Base-by-base conservation (phyloP, 495 filamentous ascomycete genomes). In the Penicillium chermesinum region DNA sequence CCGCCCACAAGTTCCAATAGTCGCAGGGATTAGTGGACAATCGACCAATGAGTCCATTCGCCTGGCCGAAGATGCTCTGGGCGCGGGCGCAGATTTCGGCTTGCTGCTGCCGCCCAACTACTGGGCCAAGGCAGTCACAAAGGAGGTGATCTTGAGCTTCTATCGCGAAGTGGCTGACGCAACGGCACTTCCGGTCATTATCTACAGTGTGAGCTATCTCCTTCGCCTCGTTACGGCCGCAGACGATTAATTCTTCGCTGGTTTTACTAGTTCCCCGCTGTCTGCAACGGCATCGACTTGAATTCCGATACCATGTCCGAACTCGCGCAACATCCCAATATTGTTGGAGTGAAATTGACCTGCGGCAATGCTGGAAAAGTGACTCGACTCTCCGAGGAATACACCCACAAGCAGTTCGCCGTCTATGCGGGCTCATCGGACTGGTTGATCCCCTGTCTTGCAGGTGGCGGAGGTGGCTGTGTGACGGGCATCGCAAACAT, bases 401-500 rank as follows among this genome's bases (percentile, higher is more conserved):
- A 82, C 41, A 57, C 63, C 2, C 61, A 73, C 2, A 65, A 70
- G 4, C 65, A 72, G 17, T 87, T 87, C 54, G 73, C 74, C 0
- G 74, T 81, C 6, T 84, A 78, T 55, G 79, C 78, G 17, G 83
- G 82, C 0, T 78, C 84, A 52, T 78, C 78, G 7, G 82, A 86
- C 55, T 85, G 84, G 60, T 61, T 87, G 21, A 60, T 85, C 32
- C 79, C 78, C 4, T 59, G 58, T 18, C 46, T 67, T 25, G 49
- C 52, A 1, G 79, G 78, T 1, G 80, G 80, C 3, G 74, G 74
- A 2, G 70, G 75, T 2, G 83, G 83, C 1, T 84, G 79, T 49
- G 80, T 87, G 41, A 77, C 81, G 10, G 83, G 80, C 3, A 82
- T 86, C 50, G 83, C 69, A 21, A 85, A 85, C 51, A 72, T 85